These are phyloP conservation scores for Schizonepeta tenuifolia DNA, from an alignment of 257 asterid genomes.

Conservation along the genomic window DNA sequence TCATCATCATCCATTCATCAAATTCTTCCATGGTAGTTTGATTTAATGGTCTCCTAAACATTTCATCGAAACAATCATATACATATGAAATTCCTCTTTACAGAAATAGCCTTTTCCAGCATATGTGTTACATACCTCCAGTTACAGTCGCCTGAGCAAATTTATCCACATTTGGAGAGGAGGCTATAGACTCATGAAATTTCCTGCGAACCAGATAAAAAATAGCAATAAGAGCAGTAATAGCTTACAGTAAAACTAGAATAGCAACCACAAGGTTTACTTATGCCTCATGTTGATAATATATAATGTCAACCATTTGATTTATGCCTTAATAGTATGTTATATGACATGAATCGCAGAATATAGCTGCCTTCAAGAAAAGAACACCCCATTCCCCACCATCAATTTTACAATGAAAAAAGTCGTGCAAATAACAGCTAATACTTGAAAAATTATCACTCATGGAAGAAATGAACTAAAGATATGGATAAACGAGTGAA, in stretches of 20 bases:
- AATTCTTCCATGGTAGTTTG: background rate
- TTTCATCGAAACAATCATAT: slow-evolving; percentile 8
- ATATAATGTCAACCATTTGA: slow-evolving; percentile 24
- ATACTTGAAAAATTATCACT: background rate
- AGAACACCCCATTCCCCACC: background rate
- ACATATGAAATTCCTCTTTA: slow-evolving; percentile 22
- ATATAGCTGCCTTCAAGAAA: background rate
- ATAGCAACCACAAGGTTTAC: slow-evolving; percentile 2
- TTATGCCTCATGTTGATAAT: slow-evolving; percentile 25
- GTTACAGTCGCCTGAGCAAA: slow-evolving; percentile 37
- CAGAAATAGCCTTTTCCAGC: slow-evolving; percentile 17
- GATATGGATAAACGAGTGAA: slow-evolving; percentile 17
- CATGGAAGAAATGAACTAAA: background rate
- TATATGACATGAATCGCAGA: slow-evolving; percentile 15
- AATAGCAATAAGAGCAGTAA: background rate
- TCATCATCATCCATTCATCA: slow-evolving; percentile 3
- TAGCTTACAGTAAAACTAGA: slow-evolving; percentile 13
- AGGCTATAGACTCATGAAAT: slow-evolving; percentile 52
- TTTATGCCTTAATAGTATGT: background rate
- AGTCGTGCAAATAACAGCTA: slow-evolving; percentile 6
- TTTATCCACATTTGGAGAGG: slow-evolving; percentile 39
- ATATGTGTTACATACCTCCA: slow-evolving; percentile 45
- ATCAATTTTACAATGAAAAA: slow-evolving; percentile 16
- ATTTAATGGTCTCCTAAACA: slow-evolving; percentile 11
- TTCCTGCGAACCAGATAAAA: slow-evolving; percentile 52